These are phyloP conservation scores for Colletotrichum theobromicola DNA, from an alignment of 2,329 filamentous ascomycete species.

Conservation along the genomic window DNA sequence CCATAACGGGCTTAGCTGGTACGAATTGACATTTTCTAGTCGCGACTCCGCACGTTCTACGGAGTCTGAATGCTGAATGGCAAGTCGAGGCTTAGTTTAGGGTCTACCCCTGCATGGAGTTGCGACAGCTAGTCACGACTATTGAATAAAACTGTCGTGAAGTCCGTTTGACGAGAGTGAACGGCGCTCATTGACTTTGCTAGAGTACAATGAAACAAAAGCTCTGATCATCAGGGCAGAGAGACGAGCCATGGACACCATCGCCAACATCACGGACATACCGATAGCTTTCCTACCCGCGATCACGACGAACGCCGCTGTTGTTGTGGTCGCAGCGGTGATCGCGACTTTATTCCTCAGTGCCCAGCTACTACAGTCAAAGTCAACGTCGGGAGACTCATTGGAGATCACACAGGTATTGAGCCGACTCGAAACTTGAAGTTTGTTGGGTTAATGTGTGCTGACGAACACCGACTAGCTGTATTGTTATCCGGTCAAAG, in stretches of 20 bases:
- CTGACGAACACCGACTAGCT: not conserved
- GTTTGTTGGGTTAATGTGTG: not conserved
- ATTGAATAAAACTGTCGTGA: not conserved
- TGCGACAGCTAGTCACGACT: not conserved
- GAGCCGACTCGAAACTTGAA: not conserved
- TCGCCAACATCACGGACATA: not conserved
- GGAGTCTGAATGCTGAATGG: not conserved
- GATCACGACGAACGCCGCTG: not conserved
- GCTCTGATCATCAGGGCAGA: not conserved
- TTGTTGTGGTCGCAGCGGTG: not conserved
- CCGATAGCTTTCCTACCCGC: not conserved
- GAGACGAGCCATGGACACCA: not conserved
- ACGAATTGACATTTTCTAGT: not conserved
- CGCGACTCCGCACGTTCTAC: not conserved
- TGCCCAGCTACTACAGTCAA: not conserved
- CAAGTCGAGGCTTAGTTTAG: not conserved
- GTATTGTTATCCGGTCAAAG: not conserved
- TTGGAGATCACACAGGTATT: constrained; percentile 1
- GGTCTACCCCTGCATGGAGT: not conserved
- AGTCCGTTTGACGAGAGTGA: not conserved
- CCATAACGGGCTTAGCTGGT: not conserved
- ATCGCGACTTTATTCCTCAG: not conserved
- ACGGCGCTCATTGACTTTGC: not conserved
- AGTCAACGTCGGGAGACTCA: not conserved
- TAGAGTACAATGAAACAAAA: not conserved